Base-by-base conservation (phyloP, 2,329 filamentous ascomycete genomes). In the Cladosporium sp. region DNA sequence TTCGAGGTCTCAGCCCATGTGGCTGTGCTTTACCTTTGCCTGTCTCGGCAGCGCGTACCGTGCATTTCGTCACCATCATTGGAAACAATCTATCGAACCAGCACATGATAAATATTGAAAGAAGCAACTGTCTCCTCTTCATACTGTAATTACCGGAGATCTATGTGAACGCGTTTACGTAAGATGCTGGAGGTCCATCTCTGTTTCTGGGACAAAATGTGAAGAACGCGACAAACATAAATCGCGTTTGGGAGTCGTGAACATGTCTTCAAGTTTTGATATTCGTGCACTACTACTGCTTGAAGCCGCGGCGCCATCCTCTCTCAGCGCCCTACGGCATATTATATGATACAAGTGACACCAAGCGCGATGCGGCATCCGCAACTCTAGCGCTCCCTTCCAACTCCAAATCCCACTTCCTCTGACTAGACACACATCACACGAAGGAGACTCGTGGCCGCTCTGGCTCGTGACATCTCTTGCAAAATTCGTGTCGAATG, bases 271-370 rank as follows among this genome's bases (percentile, higher is more conserved):
- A 2, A 15, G 47, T 20, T 20, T 50, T 36, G 10, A 34, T 20
- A 37, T 50, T 50, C 32, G 20, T 24, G 19, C 32, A 13, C 19
- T 50, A 50, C 19, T 50, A 32, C 32, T 50, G 35, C 47, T n/a
- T 22, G 13, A 24, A 28, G 45, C 28, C 25, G 28, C 19, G 9
- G 28, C 25, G 3, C 42, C n/a, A 20, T 24, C 34, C 28, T 19
- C 7, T 36, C 22, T 8, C n/a, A 3, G 12, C 32, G 32, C 19
- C 20, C 19, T 32, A 7, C 34, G 34, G 19, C 32, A 22, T 19
- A 37, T 50, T 25, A 50, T 50, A 50, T 50, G 32, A 34, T 50
- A 50, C 47, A 50, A 50, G 45, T 34, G 24, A 50, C 47, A 35
- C 19, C 17, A 24, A 50, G 34, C 34, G 47, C 32, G 47, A 24